Evolutionary conservation across 805 yeast genomes (phyloP).

Genomic region (Wickerhamiella sergipiensis): DNA sequence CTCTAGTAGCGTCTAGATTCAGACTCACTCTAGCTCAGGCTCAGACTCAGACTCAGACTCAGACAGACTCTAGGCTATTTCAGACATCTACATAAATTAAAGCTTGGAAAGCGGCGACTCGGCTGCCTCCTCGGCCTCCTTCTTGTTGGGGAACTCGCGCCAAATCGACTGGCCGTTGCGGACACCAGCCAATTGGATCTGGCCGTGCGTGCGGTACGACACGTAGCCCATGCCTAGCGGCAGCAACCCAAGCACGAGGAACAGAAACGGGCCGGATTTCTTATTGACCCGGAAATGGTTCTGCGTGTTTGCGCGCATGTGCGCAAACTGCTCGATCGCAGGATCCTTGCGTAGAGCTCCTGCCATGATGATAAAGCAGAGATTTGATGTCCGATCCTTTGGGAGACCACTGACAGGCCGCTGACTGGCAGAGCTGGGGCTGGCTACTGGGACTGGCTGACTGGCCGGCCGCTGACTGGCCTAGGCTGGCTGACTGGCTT

Average conservation of each 20-base stretch:
- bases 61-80: no score
- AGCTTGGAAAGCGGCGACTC: neutral
- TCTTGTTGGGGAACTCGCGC: conserved; percentile 12
- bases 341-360: conserved; percentile 23
- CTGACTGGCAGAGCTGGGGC: no score
- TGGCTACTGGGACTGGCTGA: no score
- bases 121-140: neutral
- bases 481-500: no score
- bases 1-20: no score
- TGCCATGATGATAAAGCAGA: conserved; percentile 12
- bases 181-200: conserved; percentile 18
- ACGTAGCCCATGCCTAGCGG: conserved; percentile 25
- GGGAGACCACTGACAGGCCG: no score
- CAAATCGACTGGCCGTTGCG: conserved; percentile 16
- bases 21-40: no score
- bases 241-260: conserved; percentile 20
- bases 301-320: conserved; percentile 21
- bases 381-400: neutral
- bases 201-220: conserved; percentile 23
- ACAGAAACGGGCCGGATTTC: conserved; percentile 21
- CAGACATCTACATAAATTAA: neutral
- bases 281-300: conserved; percentile 21
- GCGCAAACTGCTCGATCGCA: conserved; percentile 25
- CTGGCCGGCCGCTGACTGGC: no score
- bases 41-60: no score